These are phyloP conservation scores for Jatropha multifida DNA, from an alignment of 441 rosid species.

Conservation along the genomic window DNA sequence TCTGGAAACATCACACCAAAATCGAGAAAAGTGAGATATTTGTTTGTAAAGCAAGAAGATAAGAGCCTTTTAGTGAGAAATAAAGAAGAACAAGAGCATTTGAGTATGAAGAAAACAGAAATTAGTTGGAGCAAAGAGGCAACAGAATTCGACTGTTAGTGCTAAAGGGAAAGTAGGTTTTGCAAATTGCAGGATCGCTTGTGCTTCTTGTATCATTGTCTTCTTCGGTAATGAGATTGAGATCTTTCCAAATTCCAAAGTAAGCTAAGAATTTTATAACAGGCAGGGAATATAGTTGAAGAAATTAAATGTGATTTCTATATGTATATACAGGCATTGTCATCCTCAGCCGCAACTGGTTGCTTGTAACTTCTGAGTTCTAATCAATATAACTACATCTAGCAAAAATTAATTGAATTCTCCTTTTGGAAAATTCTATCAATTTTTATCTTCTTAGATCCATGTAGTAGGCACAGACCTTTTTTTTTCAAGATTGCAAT, in stretches of 20 bases:
- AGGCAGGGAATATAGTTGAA: too few species aligned
- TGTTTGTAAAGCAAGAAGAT: not conserved
- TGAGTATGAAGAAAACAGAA: not conserved
- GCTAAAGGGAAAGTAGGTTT: not conserved
- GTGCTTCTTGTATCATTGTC: not conserved
- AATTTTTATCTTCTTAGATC: not conserved
- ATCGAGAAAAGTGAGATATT: not conserved
- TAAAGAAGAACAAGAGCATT: not conserved
- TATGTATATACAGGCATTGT: not conserved
- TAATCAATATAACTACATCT: not conserved
- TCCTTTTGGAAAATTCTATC: not conserved
- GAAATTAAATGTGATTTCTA: too few species aligned
- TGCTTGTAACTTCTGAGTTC: not conserved
- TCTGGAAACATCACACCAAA: not conserved
- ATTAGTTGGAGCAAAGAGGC: not conserved
- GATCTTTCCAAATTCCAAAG: not conserved
- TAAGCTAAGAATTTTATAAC: not conserved
- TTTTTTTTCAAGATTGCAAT: not conserved
- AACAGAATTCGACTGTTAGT: not conserved
- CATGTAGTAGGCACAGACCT: too few species aligned
- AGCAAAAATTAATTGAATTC: not conserved
- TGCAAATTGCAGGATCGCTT: not conserved
- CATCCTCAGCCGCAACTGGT: not conserved
- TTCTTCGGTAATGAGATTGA: not conserved
- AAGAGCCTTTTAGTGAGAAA: not conserved